Conservation (phyloP, 2,329 filamentous ascomycete genomes). For the Trichophyton verrucosum region DNA sequence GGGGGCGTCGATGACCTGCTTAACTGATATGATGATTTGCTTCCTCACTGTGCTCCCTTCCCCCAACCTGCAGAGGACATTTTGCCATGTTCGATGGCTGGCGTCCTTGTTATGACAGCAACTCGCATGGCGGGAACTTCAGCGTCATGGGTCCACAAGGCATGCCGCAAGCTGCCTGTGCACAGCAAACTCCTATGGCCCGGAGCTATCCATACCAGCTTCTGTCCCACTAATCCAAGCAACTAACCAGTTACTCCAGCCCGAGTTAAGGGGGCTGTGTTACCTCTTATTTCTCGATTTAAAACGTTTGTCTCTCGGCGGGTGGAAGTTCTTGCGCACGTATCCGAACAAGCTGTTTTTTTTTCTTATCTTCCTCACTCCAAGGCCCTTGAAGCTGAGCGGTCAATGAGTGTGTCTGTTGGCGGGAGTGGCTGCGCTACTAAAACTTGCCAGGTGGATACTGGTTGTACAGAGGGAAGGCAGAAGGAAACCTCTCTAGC, state of each 20-base stretch:
- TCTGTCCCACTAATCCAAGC: background rate
- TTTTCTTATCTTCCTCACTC: background rate
- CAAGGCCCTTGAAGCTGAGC: background rate
- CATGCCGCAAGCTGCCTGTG: background rate
- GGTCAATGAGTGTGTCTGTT: background rate
- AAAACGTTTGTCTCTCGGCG: background rate
- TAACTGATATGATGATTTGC: background rate
- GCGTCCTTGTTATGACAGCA: background rate
- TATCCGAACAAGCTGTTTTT: background rate
- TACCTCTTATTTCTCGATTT: background rate
- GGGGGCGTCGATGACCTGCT: background rate
- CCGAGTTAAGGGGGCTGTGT: background rate
- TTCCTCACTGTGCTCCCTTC: background rate
- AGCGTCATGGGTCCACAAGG: background rate
- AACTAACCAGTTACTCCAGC: background rate
- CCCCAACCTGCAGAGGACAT: background rate
- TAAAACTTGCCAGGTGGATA: background rate
- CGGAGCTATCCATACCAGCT: background rate
- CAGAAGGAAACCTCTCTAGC: background rate
- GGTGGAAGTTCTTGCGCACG: background rate
- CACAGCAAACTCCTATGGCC: background rate
- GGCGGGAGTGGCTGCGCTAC: background rate
- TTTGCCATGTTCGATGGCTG: background rate
- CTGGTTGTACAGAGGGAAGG: background rate
- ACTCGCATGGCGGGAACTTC: no score